Evolutionary conservation across 2,329 filamentous ascomycete species (phyloP).

Genomic region (Fusarium vanettenii): DNA sequence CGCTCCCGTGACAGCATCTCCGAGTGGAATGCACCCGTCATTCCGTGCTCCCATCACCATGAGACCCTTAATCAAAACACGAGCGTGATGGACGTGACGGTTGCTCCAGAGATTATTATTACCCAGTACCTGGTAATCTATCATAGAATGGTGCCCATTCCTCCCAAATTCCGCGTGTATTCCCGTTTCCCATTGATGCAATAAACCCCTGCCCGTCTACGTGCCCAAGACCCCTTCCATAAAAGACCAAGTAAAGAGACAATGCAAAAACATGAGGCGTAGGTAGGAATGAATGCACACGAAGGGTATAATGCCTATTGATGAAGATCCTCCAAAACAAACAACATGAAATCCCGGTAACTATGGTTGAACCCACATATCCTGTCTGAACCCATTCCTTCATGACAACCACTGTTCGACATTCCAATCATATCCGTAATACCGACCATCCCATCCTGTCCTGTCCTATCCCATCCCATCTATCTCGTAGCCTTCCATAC

Average conservation of each 20-base stretch:
- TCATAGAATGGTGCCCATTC: constrained; percentile 27
- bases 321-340: constrained; percentile 34
- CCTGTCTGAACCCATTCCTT: constrained; percentile 26
- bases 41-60: not conserved
- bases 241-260: constrained; percentile 10
- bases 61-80: not conserved
- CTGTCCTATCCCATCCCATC: constrained; percentile 12
- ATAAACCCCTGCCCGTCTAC: constrained; percentile 13
- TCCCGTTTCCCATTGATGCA: not conserved
- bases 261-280: constrained; percentile 20
- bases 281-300: constrained; percentile 40
- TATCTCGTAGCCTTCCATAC: constrained; percentile 35
- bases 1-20: constrained; percentile 1
- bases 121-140: constrained; percentile 26
- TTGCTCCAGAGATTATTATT: constrained; percentile 35
- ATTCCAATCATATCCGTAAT: constrained; percentile 36
- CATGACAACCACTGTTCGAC: constrained; percentile 19
- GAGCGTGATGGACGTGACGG: not conserved
- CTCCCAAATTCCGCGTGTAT: constrained; percentile 1
- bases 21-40: constrained; percentile 21
- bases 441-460: constrained; percentile 8
- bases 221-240: constrained; percentile 7
- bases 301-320: constrained; percentile 49
- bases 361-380: constrained; percentile 19
- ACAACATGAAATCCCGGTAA: constrained; percentile 19